Evolutionary conservation across 1,139 yeast genomes (phyloP), one percentile per base, ranked within the genome.

Genomic region (Wickerhamomyces sp.): DNA sequence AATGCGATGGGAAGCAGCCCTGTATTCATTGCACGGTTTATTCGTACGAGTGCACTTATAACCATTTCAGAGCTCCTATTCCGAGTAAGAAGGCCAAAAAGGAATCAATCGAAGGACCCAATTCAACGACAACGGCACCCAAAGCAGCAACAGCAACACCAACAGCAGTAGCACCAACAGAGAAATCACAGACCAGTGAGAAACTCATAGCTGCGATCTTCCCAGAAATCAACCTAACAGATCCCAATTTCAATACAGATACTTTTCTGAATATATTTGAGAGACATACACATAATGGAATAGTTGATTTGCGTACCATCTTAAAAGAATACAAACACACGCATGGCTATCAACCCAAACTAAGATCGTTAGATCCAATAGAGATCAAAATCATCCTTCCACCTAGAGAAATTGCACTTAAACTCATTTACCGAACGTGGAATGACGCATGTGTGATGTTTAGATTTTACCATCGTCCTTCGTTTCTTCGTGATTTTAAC

Each of bases 21-120:
- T 87, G 96, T 59, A 79, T 81, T 32, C 93, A 84, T 55, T 86
- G 95, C 56, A 79, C 89, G 2, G 93, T 81, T 3, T 82, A 81
- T 54, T 73, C 82, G 8, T 80, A 79, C 55, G 72, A 68, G 35
- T 79, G 91, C 57, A 68, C 77, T 16, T 77, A 75, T 47, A 73
- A 71, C 32, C 39, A 39, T 24, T 27, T 35, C 23, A 33, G 32
- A 30, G 20, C 35, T 13, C 30, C 52, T 68, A 32, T 67, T 37
- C 59, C 49, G 59, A 58, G 34, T 23, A 37, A 28, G 38, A 37
- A 30, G 20, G 24, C 16, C n/a, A 33, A 30, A 27, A 34, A 25
- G n/a, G 36, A 34, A 5, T n/a, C n/a, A n/a, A n/a, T n/a, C n/a
- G n/a, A n/a, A n/a, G n/a, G n/a, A n/a, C n/a, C n/a, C n/a, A 26